phyloP scores from a whole-genome alignment of 106 monocot genomes.

The Acorus calamus region DNA sequence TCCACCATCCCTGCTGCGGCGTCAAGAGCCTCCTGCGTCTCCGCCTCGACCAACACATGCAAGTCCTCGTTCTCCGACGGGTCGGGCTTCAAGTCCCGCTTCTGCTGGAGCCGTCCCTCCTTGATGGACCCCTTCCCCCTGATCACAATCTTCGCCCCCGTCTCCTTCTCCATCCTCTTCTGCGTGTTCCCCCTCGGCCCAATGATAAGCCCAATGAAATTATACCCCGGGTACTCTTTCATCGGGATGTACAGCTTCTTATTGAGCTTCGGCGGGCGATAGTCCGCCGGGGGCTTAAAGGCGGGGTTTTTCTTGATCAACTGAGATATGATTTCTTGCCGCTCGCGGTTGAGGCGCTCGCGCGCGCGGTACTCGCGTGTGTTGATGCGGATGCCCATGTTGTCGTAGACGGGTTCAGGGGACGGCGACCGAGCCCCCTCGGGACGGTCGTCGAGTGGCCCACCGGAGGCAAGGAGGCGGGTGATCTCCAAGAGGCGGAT shows the following conservation, averaged over 20 bases:
- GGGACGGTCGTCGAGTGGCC: constrained; percentile 63
- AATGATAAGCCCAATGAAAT: constrained; percentile 92
- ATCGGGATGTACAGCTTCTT: constrained; percentile 96
- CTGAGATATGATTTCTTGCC: constrained; percentile 86
- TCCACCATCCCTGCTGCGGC: constrained; percentile 89
- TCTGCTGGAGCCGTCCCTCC: constrained; percentile 88
- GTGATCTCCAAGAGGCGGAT: constrained; percentile 64
- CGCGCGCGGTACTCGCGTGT: constrained; percentile 80
- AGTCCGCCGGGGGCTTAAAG: constrained; percentile 87
- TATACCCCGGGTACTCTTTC: constrained; percentile 95
- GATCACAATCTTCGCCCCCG: constrained; percentile 93
- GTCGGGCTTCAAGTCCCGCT: constrained; percentile 75
- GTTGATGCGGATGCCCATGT: constrained; percentile 91
- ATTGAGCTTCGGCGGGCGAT: constrained; percentile 87
- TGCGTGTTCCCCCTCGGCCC: constrained; percentile 96
- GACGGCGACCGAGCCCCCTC: constrained; percentile 89
- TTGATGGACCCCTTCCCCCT: constrained; percentile 82
- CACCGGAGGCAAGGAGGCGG: constrained; percentile 60
- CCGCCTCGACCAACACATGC: constrained; percentile 92
- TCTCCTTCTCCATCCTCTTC: constrained; percentile 99
- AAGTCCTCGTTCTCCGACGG: constrained; percentile 89
- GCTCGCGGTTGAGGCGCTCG: constrained; percentile 64
- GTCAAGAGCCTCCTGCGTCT: constrained; percentile 77
- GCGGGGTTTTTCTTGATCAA: constrained; percentile 79
- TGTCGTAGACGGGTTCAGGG: constrained; percentile 88